Base-by-base conservation (phyloP, 2,329 filamentous ascomycete species). In the Trichophyton benhamiae region DNA sequence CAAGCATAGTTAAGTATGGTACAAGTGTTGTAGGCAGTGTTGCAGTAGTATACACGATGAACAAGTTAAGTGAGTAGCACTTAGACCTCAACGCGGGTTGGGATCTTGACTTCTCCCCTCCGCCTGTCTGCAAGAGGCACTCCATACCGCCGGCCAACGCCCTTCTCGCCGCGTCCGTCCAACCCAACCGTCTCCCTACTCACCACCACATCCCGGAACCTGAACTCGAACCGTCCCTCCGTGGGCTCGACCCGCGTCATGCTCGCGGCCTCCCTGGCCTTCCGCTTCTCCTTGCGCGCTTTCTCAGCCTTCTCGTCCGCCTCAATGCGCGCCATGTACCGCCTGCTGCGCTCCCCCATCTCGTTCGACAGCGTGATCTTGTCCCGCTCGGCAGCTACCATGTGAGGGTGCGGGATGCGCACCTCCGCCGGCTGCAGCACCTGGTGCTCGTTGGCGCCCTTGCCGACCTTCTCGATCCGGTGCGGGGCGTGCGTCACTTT, bases 91-190 rank as follows among this genome's bases (percentile, higher is more conserved):
- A 86, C 83, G 65, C 76, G 78, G 22, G 79, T 84, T 11, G 83
- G 83, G 64, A 86, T 85, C 77, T 86, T 86, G 67, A 84, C 75
- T 64, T 78, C 74, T 25, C 83, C 83, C 72, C 80, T 81, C 78
- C 85, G 85, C 63, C 84, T 75, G 64, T 86, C 83, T 67, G 83
- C 75, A 66, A 79, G 79, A 57, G 84, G 83, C 62, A 85, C 77
- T 67, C 84, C 83, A 68, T 87, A 87, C 65, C 83, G 76, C 66
- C 77, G 79, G 13, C 83, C 84, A 20, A 82, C 80, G 30, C 81
- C 83, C 62, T 71, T 72, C 22, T 74, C 71, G 36, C 77, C 77
- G 66, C 82, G 77, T 8, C 83, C 83, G 67, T 83, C 76, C 58
- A 72, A 69, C 9, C 83, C 83, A 4, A 77, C 81, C 52, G 76